Percentiles rank a stretch among this genome's conserved stretches.
phyloP scores from a whole-genome alignment of 768 basidiomycete species.

The Lenzites betulinus region DNA sequence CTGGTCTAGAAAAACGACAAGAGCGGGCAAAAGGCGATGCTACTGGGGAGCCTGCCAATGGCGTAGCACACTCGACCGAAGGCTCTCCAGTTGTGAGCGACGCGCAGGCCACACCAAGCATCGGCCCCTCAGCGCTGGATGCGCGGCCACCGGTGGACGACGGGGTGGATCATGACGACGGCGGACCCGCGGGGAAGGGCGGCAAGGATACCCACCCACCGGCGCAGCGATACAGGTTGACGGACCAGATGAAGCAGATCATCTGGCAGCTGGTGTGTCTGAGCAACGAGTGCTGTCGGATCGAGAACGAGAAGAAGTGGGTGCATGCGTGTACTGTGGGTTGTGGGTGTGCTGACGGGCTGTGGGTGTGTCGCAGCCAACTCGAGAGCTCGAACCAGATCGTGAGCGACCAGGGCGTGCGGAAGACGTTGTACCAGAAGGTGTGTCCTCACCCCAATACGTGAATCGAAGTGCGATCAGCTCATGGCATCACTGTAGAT shows the following conservation, averaged over 20 bases:
- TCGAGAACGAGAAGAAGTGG: slow-evolving; percentile 68
- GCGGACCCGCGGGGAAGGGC: slow-evolving; percentile 33
- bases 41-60: slow-evolving; percentile 32
- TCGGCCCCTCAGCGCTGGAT: slow-evolving; percentile 9
- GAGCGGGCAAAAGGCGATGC: slow-evolving; percentile 38
- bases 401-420: slow-evolving; percentile 78
- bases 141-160: slow-evolving; percentile 24
- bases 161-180: slow-evolving; percentile 29
- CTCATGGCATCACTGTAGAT: slow-evolving; percentile 50
- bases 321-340: slow-evolving; percentile 18
- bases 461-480: no score
- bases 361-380: slow-evolving; percentile 28
- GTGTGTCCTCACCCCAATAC: no score
- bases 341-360: not conserved
- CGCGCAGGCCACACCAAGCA: slow-evolving; percentile 21
- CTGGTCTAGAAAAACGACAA: slow-evolving; percentile 47
- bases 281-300: slow-evolving; percentile 80
- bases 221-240: slow-evolving; percentile 74
- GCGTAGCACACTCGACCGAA: slow-evolving; percentile 38
- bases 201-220: slow-evolving; percentile 57
- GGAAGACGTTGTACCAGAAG: slow-evolving; percentile 82
- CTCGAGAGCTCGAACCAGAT: slow-evolving; percentile 70
- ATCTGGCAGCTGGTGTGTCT: slow-evolving; percentile 82
- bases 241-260: slow-evolving; percentile 75
- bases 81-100: slow-evolving; percentile 33